Percentiles rank a stretch among this genome's conserved stretches.
These are phyloP conservation scores for Aureobasidium sp. DNA, from an alignment of 2,329 filamentous ascomycete species.

Conservation along the genomic window DNA sequence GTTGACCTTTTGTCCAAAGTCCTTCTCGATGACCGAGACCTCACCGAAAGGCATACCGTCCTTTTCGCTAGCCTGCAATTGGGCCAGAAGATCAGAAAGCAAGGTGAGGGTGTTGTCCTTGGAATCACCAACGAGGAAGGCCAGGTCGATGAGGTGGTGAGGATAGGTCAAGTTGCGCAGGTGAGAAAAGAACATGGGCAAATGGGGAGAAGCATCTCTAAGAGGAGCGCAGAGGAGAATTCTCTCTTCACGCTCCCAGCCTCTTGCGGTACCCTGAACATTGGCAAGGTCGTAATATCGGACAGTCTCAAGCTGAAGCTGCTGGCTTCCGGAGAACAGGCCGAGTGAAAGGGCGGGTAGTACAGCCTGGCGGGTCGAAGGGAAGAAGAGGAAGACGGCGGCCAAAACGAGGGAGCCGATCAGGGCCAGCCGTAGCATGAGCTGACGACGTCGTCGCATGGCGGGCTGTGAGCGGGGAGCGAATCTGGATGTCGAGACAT, in stretches of 20 bases:
- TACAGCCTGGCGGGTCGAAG: conserved; percentile 59
- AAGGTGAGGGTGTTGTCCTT: conserved; percentile 81
- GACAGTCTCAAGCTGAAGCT: conserved; percentile 82
- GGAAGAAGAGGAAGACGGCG: conserved; percentile 62
- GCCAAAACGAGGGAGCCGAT: conserved; percentile 49
- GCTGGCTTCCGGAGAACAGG: conserved; percentile 52
- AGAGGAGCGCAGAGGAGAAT: conserved; percentile 92
- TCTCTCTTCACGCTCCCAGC: conserved; percentile 93
- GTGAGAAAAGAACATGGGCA: conserved; percentile 98
- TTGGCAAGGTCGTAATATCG: conserved; percentile 94
- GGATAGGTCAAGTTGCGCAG: conserved; percentile 97
- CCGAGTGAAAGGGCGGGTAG: conserved; percentile 59
- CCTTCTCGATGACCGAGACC: conserved; percentile 96
- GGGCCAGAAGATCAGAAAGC: conserved; percentile 65
- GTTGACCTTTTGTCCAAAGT: conserved; percentile 96
- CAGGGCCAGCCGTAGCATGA: conserved; percentile 60
- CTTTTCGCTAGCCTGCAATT: conserved; percentile 72
- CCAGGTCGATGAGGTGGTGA: conserved; percentile 90
- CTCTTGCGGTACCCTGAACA: conserved; percentile 81
- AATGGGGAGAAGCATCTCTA: conserved; percentile 82
- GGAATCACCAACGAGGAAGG: conserved; percentile 94
- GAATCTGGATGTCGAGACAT: conserved; percentile 49
- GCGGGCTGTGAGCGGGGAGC: conserved; percentile 73
- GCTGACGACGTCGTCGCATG: conserved; percentile 62
- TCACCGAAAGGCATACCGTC: conserved; percentile 81